phyloP scores from a whole-genome alignment of 2,329 filamentous ascomycete genomes.

The Pseudogymnoascus sp. region DNA sequence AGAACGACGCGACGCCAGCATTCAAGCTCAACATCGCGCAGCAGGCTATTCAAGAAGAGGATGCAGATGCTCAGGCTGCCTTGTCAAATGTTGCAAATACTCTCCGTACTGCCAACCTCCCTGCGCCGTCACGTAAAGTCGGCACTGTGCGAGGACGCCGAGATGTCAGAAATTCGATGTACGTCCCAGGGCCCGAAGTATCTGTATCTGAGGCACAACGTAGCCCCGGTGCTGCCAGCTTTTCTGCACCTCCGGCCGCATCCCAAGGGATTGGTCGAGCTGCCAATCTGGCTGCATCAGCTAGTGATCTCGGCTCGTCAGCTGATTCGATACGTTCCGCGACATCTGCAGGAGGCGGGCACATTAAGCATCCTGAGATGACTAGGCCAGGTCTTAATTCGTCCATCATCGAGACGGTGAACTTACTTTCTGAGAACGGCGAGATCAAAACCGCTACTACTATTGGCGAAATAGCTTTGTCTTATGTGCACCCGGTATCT shows the following conservation, averaged over 20 bases:
- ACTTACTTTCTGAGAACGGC: conserved; percentile 72
- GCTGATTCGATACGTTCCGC: conserved; percentile 71
- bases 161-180: conserved; percentile 87
- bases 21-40: conserved; percentile 78
- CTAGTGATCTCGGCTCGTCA: conserved; percentile 20
- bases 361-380: conserved; percentile 77
- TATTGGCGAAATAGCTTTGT: conserved; percentile 82
- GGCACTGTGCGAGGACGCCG: conserved; percentile 81
- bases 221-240: conserved; percentile 13
- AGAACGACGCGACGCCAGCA: conserved; percentile 52
- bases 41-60: conserved; percentile 70
- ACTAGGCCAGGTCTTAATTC: conserved; percentile 73
- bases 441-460: conserved; percentile 65
- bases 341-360: conserved; percentile 61
- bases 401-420: conserved; percentile 89
- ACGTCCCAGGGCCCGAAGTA: conserved; percentile 50
- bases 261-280: neutral
- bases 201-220: conserved; percentile 1
- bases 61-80: conserved; percentile 68
- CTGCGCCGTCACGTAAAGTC: conserved; percentile 58
- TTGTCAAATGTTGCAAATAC: conserved; percentile 70
- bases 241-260: conserved; percentile 23
- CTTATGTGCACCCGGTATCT: conserved; percentile 41
- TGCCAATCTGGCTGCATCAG: conserved; percentile 1
- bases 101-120: conserved; percentile 53